phyloP scores from a whole-genome alignment of 768 basidiomycete species.

The Serendipita sp. region DNA sequence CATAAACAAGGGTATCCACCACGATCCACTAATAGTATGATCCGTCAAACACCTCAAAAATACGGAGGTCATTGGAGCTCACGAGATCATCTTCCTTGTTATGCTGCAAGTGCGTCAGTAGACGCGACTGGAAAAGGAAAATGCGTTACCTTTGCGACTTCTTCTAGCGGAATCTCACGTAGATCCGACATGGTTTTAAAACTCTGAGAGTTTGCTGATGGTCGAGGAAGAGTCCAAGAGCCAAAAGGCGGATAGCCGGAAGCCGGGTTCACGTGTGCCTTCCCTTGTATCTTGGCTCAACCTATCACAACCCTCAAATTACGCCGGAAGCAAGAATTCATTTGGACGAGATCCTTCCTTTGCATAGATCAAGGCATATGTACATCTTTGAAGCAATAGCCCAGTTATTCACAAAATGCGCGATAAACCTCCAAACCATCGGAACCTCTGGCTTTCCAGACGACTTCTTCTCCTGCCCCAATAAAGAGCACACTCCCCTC shows the following conservation, averaged over 20 bases:
- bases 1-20: constrained; percentile 67
- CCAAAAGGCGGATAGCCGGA: neutral
- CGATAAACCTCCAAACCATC: constrained; percentile 42
- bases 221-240: neutral
- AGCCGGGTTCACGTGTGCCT: neutral
- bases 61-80: constrained; percentile 18
- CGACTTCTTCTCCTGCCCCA: constrained; percentile 49
- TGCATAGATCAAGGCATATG: neutral
- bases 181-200: neutral
- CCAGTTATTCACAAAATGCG: constrained; percentile 31
- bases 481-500: constrained; percentile 72
- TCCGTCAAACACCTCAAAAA: neutral
- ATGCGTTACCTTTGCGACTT: neutral
- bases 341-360: no score
- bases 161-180: neutral
- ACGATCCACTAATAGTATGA: constrained; percentile 48
- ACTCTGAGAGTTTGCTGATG: neutral
- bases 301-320: no score
- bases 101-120: constrained; percentile 39
- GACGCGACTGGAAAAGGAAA: neutral
- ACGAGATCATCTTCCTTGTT: constrained; percentile 75
- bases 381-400: no score
- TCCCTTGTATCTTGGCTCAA: no score
- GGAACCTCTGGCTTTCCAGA: constrained; percentile 26
- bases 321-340: no score